phyloP scores from a whole-genome alignment of 345 rosid genomes.

The Aquilaria malaccensis region DNA sequence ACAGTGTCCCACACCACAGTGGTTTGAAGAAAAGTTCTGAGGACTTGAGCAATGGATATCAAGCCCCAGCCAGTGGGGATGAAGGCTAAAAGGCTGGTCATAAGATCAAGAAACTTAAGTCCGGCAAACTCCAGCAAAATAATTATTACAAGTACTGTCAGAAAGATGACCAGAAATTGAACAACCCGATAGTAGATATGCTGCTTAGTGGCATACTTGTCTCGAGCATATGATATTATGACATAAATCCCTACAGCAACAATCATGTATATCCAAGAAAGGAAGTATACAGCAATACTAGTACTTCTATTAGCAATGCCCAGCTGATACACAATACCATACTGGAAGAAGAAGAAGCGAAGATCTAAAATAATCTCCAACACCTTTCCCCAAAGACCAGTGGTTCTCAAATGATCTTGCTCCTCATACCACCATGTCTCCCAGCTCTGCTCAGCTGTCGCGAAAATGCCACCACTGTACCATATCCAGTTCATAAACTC shows the following conservation, averaged over 20 bases:
- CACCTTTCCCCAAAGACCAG: slow-evolving; percentile 59
- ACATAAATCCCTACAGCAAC: slow-evolving; percentile 49
- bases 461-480: slow-evolving; percentile 49
- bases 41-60: slow-evolving; percentile 61
- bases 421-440: slow-evolving; percentile 95
- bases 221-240: slow-evolving; percentile 51
- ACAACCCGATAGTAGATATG: slow-evolving; percentile 72
- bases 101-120: slow-evolving; percentile 43
- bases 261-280: slow-evolving; percentile 67
- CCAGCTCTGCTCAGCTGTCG: slow-evolving; percentile 78
- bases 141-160: slow-evolving; percentile 38
- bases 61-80: slow-evolving; percentile 90
- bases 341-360: slow-evolving; percentile 88
- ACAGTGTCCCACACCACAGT: slow-evolving; percentile 65
- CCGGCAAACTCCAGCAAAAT: slow-evolving; percentile 44
- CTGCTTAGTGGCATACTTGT: slow-evolving; percentile 60
- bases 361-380: slow-evolving; percentile 77
- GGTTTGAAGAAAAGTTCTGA: slow-evolving; percentile 35
- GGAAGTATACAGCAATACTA: slow-evolving; percentile 47
- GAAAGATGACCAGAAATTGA: slow-evolving; percentile 45
- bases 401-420: slow-evolving; percentile 70
- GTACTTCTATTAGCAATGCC: slow-evolving; percentile 28
- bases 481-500: slow-evolving; percentile 79
- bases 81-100: slow-evolving; percentile 73
- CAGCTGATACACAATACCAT: slow-evolving; percentile 73